Evolutionary conservation across 83 land plant genomes (phyloP).

Genomic region (Thuja plicata): DNA sequence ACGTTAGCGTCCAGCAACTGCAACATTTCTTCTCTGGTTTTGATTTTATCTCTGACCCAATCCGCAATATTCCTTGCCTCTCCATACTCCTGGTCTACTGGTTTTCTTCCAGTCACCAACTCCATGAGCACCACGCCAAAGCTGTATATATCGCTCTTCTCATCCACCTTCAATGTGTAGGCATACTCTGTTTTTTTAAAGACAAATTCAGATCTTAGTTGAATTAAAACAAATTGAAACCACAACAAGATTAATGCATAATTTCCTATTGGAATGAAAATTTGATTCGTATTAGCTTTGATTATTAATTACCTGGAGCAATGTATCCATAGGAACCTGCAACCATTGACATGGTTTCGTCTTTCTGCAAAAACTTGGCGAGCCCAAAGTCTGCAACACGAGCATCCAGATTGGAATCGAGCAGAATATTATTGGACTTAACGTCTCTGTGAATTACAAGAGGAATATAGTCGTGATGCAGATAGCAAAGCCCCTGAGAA

Average conservation of each 20-base stretch:
- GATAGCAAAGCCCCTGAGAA: slow-evolving; percentile 86
- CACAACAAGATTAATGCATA: too few species aligned
- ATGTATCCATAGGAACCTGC: slow-evolving; percentile 97
- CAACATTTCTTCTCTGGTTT: slow-evolving; percentile 29
- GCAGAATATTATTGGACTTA: slow-evolving; percentile 85
- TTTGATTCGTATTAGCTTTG: too few species aligned
- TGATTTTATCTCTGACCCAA: slow-evolving; percentile 52
- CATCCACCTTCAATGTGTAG: slow-evolving; percentile 63
- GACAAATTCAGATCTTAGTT: too few species aligned
- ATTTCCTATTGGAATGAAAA: neutral
- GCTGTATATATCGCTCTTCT: slow-evolving; percentile 82
- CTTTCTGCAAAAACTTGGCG: slow-evolving; percentile 62
- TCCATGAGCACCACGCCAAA: slow-evolving; percentile 87
- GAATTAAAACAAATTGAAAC: too few species aligned
- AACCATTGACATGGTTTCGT: slow-evolving; percentile 75
- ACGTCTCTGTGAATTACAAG: slow-evolving; percentile 83
- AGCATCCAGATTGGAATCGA: slow-evolving; percentile 76
- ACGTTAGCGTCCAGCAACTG: slow-evolving; percentile 49
- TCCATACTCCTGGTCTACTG: slow-evolving; percentile 66
- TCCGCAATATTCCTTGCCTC: slow-evolving; percentile 59
- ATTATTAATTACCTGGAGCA: slow-evolving; percentile 68
- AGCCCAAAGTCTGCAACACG: slow-evolving; percentile 93
- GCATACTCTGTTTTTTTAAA: slow-evolving; percentile 53
- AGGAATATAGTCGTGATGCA: slow-evolving; percentile 90
- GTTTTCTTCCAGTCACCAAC: slow-evolving; percentile 62